Percentiles rank a stretch among this genome's conserved stretches.
These are phyloP conservation scores for Penicillium psychrosexuale DNA, from an alignment of 2,329 filamentous ascomycete genomes.

Conservation along the genomic window DNA sequence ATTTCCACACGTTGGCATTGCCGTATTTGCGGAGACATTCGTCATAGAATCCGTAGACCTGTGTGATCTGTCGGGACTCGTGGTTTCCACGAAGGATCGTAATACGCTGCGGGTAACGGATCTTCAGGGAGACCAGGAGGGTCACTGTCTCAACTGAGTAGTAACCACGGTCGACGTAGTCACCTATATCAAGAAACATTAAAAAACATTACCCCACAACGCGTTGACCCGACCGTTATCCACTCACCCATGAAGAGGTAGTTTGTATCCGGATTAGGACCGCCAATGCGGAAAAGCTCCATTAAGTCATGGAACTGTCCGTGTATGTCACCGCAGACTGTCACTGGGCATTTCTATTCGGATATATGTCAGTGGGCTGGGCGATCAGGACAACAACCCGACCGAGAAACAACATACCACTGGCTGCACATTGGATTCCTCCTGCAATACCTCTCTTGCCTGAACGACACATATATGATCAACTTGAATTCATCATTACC, in stretches of 20 bases:
- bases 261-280: conserved; percentile 96
- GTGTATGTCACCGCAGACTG: conserved; percentile 98
- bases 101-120: conserved; percentile 95
- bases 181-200: conserved; percentile 56
- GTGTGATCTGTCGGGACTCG: conserved; percentile 97
- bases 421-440: conserved; percentile 98
- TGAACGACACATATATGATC: conserved; percentile 40
- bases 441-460: conserved; percentile 94
- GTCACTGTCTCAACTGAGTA: conserved; percentile 99
- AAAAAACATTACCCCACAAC: conserved; percentile 10
- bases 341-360: conserved; percentile 89
- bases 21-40: conserved; percentile 98
- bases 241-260: conserved; percentile 95
- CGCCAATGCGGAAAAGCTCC: conserved; percentile 99
- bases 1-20: conserved; percentile 99
- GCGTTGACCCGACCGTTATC: conserved; percentile 9
- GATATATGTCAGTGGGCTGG: conserved; percentile 18
- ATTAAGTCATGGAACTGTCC: conserved; percentile 98
- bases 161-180: conserved; percentile 98
- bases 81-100: conserved; percentile 98
- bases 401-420: conserved; percentile 64
- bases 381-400: conserved; percentile 8
- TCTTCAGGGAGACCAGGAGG: conserved; percentile 92
- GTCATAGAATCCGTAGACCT: conserved; percentile 99
- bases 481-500: conserved; percentile 15